Conservation (phyloP, 1,284 basidiomycete genomes). For the Cutaneotrichosporon arboriforme region DNA sequence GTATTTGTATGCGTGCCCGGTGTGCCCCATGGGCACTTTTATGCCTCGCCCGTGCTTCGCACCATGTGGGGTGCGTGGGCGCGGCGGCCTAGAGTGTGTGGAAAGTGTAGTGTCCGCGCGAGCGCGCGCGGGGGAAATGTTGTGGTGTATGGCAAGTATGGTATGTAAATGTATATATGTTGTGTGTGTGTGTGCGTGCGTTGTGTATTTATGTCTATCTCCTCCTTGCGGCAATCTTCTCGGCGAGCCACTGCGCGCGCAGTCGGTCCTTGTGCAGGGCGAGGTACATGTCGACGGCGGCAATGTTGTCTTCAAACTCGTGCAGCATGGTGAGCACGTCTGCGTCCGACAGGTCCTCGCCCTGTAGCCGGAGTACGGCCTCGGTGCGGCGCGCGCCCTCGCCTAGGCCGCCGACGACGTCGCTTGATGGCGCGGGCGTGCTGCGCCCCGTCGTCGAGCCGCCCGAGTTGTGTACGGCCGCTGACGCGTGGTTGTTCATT, state of each 20-base stretch:
- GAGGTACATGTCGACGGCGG: constrained; percentile 36
- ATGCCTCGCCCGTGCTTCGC: too few species aligned
- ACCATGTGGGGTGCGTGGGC: too few species aligned
- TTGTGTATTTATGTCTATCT: not conserved
- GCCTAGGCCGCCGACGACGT: constrained; percentile 1
- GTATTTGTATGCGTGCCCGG: too few species aligned
- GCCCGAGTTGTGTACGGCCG: not conserved
- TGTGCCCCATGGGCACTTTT: too few species aligned
- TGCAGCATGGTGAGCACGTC: constrained; percentile 33
- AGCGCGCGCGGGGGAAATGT: not conserved
- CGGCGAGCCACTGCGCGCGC: not conserved
- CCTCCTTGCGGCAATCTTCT: not conserved
- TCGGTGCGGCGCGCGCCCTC: constrained; percentile 24
- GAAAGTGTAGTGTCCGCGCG: not conserved
- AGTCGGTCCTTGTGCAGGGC: constrained; percentile 16
- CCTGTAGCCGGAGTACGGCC: constrained; percentile 33
- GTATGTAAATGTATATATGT: not conserved
- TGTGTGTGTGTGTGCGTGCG: not conserved
- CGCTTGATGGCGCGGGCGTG: constrained; percentile 7
- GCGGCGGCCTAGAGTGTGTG: too few species aligned
- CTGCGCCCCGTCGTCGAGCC: not conserved
- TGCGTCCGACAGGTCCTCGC: constrained; percentile 30
- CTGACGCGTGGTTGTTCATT: too few species aligned
- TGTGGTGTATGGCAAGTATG: not conserved
- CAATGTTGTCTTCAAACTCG: constrained; percentile 36